Base-by-base conservation (phyloP, 257 asterid species). In the Capsicum pubescens region DNA sequence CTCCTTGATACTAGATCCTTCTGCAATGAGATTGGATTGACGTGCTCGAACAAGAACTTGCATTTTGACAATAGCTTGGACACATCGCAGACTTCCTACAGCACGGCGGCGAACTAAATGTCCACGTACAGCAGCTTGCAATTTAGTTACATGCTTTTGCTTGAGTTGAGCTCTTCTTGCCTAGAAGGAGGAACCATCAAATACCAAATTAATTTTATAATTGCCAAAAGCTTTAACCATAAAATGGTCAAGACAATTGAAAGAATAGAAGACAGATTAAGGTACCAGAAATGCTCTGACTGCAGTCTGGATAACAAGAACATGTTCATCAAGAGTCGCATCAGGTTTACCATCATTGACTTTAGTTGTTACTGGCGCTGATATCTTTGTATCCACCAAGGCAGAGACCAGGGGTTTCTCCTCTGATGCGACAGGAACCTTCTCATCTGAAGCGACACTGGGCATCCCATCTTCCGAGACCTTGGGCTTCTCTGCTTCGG, bases 51-150 rank as follows among this genome's bases (percentile, higher is more conserved):
- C 97, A 84, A 95, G 97, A 76, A 85, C 91, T 88, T 97, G 99
- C 94, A 97, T 93, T 90, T 92, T 97, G 83, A 94, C 90, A 85
- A 97, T 93, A 86, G 98, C 95, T 87, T 91, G 97, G 79, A 97
- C 92, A 67, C 99, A 97, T 84, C 97, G 94, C 70, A 97, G 97
- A 85, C 97, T 93, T 86, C 99, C 99, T 83, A 91, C 91, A 36
- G 99, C 99, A 85, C 92, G 90, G 71, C 85, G 90, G 60, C 99
- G 94, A 84, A 93, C 99, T 82, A 95, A 86, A 82, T 93, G 98
- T 79, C 99, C 99, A 82, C 99, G 94, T 16, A 97, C 91, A 86
- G 89, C 97, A 87, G 99, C 98, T 97, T 95, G 99, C 89, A 97
- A 89, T 83, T 88, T 95, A 50, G 92, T 86, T 85, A 89, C 21